Conservation (phyloP, 768 basidiomycete genomes). For the Leccinum rimulosum region DNA sequence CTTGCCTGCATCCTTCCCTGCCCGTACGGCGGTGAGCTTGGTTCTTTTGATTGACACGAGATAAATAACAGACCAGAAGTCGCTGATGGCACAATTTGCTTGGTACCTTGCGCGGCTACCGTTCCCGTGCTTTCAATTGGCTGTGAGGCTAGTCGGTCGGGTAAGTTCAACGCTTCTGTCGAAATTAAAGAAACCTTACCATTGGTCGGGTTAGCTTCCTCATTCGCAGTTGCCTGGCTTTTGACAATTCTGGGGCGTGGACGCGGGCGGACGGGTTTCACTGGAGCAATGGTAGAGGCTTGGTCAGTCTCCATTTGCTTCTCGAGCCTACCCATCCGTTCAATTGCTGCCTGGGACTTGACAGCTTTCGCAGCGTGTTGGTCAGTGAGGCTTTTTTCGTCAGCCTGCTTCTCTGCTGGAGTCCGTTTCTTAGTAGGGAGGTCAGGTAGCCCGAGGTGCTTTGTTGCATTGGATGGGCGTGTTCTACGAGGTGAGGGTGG, state of each 20-base stretch:
- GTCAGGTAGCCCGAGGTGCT: not conserved
- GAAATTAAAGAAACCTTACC: not conserved
- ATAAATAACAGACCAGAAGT: too few relatives aligned
- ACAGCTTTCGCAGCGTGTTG: not conserved
- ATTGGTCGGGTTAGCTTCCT: not conserved
- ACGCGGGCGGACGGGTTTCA: not conserved
- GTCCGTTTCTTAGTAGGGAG: not conserved
- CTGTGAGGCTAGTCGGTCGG: not conserved
- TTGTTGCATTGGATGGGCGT: not conserved
- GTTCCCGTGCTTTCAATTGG: not conserved
- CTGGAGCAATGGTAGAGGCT: not conserved
- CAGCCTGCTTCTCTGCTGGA: not conserved
- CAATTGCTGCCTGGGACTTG: not conserved
- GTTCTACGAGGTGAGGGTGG: not conserved
- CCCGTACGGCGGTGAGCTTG: too few relatives aligned
- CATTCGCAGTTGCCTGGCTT: not conserved
- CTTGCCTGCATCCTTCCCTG: too few relatives aligned
- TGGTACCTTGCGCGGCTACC: not conserved
- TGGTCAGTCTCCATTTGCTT: not conserved
- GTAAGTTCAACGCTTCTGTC: not conserved
- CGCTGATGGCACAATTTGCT: too few relatives aligned
- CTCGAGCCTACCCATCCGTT: not conserved
- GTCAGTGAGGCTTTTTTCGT: not conserved
- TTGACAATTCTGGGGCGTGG: not conserved
- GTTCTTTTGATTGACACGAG: too few relatives aligned